A percentile compares a stretch with the other conserved stretches of the same genome.
Evolutionary conservation across 139 green algal species (phyloP).

Genomic region (Limnomonas spitsbergensis): DNA sequence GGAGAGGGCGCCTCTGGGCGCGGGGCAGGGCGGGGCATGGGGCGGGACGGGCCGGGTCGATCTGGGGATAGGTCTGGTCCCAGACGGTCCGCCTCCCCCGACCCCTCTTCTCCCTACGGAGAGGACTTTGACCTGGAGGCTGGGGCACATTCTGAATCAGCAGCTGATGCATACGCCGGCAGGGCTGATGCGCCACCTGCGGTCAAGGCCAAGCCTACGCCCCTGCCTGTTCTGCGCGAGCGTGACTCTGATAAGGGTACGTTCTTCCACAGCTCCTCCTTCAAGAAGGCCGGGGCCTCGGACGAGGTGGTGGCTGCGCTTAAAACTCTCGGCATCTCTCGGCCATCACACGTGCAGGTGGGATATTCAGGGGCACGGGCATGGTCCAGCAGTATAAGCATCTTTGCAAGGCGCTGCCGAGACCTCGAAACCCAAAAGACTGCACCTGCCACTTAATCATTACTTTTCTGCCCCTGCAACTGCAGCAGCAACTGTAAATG

Average conservation of each 20-base stretch:
- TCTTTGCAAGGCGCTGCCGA: background rate
- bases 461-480: too few relatives aligned
- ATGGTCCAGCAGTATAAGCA: background rate
- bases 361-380: background rate
- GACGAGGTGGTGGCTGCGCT: conserved; percentile 53
- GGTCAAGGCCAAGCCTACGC: background rate
- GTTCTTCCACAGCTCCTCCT: conserved; percentile 57
- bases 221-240: conserved; percentile 4
- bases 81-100: too few relatives aligned
- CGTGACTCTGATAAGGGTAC: conserved; percentile 23
- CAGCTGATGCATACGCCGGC: background rate
- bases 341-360: conserved; percentile 76
- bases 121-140: too few relatives aligned
- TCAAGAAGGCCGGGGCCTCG: conserved; percentile 40
- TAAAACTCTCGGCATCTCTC: conserved; percentile 48
- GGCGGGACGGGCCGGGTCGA: too few relatives aligned
- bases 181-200: background rate
- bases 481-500: too few relatives aligned
- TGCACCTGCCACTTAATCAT: too few relatives aligned
- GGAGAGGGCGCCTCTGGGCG: too few relatives aligned
- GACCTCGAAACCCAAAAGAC: too few relatives aligned
- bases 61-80: too few relatives aligned
- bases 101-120: too few relatives aligned
- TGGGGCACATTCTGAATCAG: too few relatives aligned
- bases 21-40: too few relatives aligned